phyloP scores from a whole-genome alignment of 1,284 basidiomycete species.

The Fistulina hepatica region DNA sequence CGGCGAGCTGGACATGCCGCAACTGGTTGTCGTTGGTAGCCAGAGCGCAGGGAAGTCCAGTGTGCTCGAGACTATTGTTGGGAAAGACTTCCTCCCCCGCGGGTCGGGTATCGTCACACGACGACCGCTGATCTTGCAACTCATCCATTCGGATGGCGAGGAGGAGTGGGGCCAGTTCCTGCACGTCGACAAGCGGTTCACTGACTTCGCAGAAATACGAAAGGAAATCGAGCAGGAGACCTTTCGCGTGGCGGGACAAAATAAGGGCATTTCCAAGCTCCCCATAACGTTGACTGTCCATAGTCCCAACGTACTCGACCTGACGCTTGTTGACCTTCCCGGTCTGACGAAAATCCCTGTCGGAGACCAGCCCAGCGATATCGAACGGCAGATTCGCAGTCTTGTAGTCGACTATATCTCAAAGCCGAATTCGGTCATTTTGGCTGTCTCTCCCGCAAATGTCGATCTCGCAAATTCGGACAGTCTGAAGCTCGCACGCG shows the following conservation, averaged over 20 bases:
- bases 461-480: constrained; percentile 99
- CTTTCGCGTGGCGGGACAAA: constrained; percentile 94
- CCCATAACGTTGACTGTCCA: constrained; percentile 94
- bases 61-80: constrained; percentile 86
- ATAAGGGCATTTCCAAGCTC: constrained; percentile 95
- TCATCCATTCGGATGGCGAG: constrained; percentile 76
- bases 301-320: constrained; percentile 88
- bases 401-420: constrained; percentile 92
- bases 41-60: constrained; percentile 82
- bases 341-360: constrained; percentile 96
- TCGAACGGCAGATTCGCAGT: constrained; percentile 92
- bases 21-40: constrained; percentile 75
- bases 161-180: constrained; percentile 94
- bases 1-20: constrained; percentile 80
- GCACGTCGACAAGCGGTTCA: constrained; percentile 92
- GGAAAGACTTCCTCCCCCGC: constrained; percentile 90
- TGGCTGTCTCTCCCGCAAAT: constrained; percentile 94
- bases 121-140: constrained; percentile 88
- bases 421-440: constrained; percentile 97
- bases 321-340: constrained; percentile 93
- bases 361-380: constrained; percentile 87
- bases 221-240: constrained; percentile 99
- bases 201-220: constrained; percentile 88
- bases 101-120: constrained; percentile 93
- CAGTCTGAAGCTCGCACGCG: constrained; percentile 90